Evolutionary conservation across 2,329 filamentous ascomycete species (phyloP).

Genomic region (Penicillium psychrosexuale): DNA sequence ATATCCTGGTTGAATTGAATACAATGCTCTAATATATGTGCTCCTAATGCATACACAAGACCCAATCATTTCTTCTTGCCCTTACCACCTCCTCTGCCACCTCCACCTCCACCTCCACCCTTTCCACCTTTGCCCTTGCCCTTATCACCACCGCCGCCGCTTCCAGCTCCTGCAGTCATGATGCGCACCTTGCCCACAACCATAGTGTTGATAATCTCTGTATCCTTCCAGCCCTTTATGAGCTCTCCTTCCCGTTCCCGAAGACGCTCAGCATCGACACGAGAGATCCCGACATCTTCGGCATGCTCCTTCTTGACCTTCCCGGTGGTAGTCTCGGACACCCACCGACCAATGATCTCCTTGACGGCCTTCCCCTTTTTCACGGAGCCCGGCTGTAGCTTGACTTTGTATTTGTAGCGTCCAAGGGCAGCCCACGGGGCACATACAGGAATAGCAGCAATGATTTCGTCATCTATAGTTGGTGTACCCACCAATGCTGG

Average conservation of each 20-base stretch:
- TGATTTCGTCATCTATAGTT: slow-evolving; percentile 72
- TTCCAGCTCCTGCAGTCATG: slow-evolving; percentile 64
- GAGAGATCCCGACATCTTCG: slow-evolving; percentile 53
- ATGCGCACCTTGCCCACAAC: slow-evolving; percentile 77
- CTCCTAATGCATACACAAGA: background rate
- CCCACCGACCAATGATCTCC: slow-evolving; percentile 83
- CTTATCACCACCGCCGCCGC: slow-evolving; percentile 36
- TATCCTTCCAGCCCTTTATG: slow-evolving; percentile 73
- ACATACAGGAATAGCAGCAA: slow-evolving; percentile 59
- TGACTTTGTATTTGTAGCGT: slow-evolving; percentile 87
- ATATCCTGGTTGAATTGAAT: background rate
- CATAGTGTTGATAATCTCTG: slow-evolving; percentile 76
- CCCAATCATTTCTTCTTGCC: slow-evolving; percentile 40
- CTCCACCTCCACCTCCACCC: slow-evolving; percentile 21
- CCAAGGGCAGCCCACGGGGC: slow-evolving; percentile 61
- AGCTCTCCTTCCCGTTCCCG: slow-evolving; percentile 86
- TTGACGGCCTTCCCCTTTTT: slow-evolving; percentile 96
- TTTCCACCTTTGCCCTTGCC: slow-evolving; percentile 25
- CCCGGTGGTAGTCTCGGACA: slow-evolving; percentile 54
- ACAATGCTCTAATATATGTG: slow-evolving; percentile 1
- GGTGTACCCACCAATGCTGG: slow-evolving; percentile 68
- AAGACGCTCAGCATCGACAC: slow-evolving; percentile 67
- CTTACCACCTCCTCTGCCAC: slow-evolving; percentile 32
- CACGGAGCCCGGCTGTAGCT: slow-evolving; percentile 80
- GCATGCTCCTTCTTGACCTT: slow-evolving; percentile 52